Base-by-base conservation (phyloP, 2,329 filamentous ascomycete genomes). In the Xylariaceae sp. region DNA sequence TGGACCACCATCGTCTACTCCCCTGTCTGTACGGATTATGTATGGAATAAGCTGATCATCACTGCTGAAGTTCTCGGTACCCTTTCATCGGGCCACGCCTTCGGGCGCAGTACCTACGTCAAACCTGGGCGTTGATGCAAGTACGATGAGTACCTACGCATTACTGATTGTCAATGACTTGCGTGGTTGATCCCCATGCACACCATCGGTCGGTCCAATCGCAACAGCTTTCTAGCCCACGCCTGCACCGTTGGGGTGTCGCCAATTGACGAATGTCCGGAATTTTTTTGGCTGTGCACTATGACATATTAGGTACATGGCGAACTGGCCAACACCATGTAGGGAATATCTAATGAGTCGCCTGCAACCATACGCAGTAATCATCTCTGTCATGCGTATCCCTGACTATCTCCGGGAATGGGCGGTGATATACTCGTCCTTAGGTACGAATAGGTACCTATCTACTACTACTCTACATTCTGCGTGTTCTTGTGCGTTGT, bases 351-450 rank as follows among this genome's bases (percentile, higher is more conserved):
- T 42, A 42, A 9, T 8, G 13, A 42, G 9, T 42, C 37, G 37
- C 37, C 37, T 42, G 42, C 42, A 13, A 13, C 42, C 42, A 45
- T n/a, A 11, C 42, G n/a, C 78, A 71, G 66, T 82, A 85, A 1
- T 83, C 70, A 88, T 78, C 70, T 89, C 86, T 10, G 83, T 81
- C 55, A 86, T 77, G 1, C 85, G 78, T 65, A 88, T 76, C 61
- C 86, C 78, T 49, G 87, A 83, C 66, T 88, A 85, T 56, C 85
- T 55, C 80, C 77, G 4, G 80, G 76, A 63, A 86, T 87, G 56
- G 79, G 76, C 0, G 85, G 79, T 4, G 73, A 74, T 0, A 77
- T 82, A 63, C 37, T 5, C 18, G 7, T 30, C 4, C 23, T 30
- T 30, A 30, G 23, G 23, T 30, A 30, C 23, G 23, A 30, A 30